A percentile compares a stretch with the other conserved stretches of the same genome.
These are phyloP conservation scores for Rhexocercosporidium sp. DNA, from an alignment of 2,329 filamentous ascomycete genomes.

Conservation along the genomic window DNA sequence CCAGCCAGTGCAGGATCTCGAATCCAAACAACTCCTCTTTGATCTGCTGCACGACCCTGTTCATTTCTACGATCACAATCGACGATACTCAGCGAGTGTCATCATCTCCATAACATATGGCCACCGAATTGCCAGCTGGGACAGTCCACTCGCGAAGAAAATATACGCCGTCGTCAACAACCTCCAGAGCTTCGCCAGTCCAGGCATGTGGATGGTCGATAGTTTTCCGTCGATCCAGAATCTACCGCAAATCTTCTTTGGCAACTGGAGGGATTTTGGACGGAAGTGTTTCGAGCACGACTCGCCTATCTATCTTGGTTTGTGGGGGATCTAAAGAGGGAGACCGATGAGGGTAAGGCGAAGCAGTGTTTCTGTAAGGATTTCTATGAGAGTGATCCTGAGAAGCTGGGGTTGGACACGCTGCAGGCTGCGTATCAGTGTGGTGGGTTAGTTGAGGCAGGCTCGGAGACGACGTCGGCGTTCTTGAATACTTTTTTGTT, in stretches of 20 bases:
- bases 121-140: slow-evolving; percentile 44
- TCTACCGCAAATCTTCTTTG: slow-evolving; percentile 18
- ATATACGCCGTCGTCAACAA: slow-evolving; percentile 45
- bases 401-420: slow-evolving; percentile 27
- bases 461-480: slow-evolving; percentile 45
- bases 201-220: slow-evolving; percentile 40
- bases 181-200: slow-evolving; percentile 44
- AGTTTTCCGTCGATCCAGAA: slow-evolving; percentile 21
- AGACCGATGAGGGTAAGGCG: slow-evolving; percentile 20
- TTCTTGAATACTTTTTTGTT: slow-evolving; percentile 38
- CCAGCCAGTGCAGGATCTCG: slow-evolving; percentile 41
- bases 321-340: slow-evolving; percentile 24
- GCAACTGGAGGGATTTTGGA: slow-evolving; percentile 20
- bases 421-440: slow-evolving; percentile 41
- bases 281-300: slow-evolving; percentile 23
- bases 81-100: slow-evolving; percentile 49
- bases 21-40: slow-evolving; percentile 42
- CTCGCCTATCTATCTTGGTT: slow-evolving; percentile 21
- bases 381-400: slow-evolving; percentile 23
- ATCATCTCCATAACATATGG: slow-evolving; percentile 50
- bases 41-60: slow-evolving; percentile 44
- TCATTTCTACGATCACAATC: slow-evolving; percentile 47
- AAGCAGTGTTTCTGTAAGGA: slow-evolving; percentile 25
- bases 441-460: slow-evolving; percentile 45
- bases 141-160: slow-evolving; percentile 43